Evolutionary conservation across 148 eudicot genomes (phyloP).

Genomic region (Heliosperma pusillum): DNA sequence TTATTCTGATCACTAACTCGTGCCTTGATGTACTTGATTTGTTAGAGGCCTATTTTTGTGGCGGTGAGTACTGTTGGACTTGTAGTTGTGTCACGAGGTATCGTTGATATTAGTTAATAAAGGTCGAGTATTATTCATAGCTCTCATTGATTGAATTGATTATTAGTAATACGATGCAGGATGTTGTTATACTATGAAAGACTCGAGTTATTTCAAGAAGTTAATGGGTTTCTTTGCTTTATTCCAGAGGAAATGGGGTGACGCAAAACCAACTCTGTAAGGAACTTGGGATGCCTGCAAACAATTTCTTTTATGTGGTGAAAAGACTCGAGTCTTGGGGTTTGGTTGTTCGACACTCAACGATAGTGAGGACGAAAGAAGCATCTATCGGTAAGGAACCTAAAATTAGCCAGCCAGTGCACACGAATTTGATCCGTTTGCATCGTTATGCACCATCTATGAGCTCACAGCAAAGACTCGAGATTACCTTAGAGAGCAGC

Average conservation of each 20-base stretch:
- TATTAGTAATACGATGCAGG: not conserved
- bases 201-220: not conserved
- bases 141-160: not conserved
- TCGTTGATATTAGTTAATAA: not conserved
- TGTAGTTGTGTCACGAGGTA: not conserved
- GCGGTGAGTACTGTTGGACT: not conserved
- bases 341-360: conserved; percentile 71
- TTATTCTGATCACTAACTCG: not conserved
- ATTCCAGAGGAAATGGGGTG: conserved; percentile 65
- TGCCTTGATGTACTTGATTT: not conserved
- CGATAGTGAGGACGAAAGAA: conserved; percentile 73
- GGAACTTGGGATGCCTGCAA: conserved; percentile 59
- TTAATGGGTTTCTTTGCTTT: conserved; percentile 12
- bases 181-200: not conserved
- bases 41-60: not conserved
- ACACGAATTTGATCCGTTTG: conserved; percentile 77
- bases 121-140: not conserved
- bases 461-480: conserved; percentile 88
- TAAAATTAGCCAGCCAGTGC: conserved; percentile 47
- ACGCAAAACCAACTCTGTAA: conserved; percentile 77
- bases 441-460: conserved; percentile 82
- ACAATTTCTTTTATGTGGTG: conserved; percentile 66
- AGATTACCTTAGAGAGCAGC: conserved; percentile 60
- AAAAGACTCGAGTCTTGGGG: conserved; percentile 82
- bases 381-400: conserved; percentile 37